phyloP scores from a whole-genome alignment of 148 eudicot genomes.

The Selenicereus undatus region DNA sequence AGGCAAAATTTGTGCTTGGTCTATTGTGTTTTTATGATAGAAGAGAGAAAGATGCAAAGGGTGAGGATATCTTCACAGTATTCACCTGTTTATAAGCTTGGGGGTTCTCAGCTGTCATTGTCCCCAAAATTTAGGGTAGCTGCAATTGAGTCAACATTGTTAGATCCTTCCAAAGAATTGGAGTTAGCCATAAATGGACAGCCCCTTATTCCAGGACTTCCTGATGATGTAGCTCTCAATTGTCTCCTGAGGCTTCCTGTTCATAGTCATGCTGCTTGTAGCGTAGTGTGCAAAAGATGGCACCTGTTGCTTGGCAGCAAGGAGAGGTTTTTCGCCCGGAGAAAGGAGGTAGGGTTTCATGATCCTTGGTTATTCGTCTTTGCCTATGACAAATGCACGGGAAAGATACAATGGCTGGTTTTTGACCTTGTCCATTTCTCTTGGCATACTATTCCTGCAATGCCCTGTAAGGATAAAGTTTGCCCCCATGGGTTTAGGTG shows the following conservation, averaged over 20 bases:
- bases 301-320: constrained; percentile 56
- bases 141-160: constrained; percentile 32
- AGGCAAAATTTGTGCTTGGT: constrained; percentile 4
- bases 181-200: constrained; percentile 53
- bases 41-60: constrained; percentile 56
- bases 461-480: constrained; percentile 81
- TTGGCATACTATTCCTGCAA: constrained; percentile 81
- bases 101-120: constrained; percentile 64
- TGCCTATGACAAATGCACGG: constrained; percentile 67
- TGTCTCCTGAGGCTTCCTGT: constrained; percentile 83
- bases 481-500: constrained; percentile 80
- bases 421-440: constrained; percentile 56
- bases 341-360: constrained; percentile 65
- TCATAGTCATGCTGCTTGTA: constrained; percentile 44
- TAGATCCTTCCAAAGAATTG: constrained; percentile 51
- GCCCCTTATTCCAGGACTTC: constrained; percentile 79
- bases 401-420: constrained; percentile 79
- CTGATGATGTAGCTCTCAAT: constrained; percentile 80
- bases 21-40: neutral
- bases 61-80: constrained; percentile 63
- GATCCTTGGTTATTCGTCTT: constrained; percentile 82
- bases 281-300: constrained; percentile 75
- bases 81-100: constrained; percentile 66
- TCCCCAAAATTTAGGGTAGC: constrained; percentile 79
- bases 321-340: constrained; percentile 57